phyloP scores from a whole-genome alignment of 331 rosid species.

The Rhamnella rubrinervis region DNA sequence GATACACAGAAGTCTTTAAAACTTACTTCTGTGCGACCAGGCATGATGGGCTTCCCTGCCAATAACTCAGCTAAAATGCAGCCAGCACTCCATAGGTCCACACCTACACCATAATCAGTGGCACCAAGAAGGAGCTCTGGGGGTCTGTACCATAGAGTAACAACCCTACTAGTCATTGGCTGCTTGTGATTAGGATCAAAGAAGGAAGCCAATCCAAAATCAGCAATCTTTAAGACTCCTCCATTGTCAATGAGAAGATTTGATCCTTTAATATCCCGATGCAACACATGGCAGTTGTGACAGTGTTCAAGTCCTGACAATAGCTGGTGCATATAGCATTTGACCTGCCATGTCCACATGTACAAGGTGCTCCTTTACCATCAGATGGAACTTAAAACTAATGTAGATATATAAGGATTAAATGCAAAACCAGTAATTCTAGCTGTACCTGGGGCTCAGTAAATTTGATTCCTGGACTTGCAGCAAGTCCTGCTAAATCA shows the following conservation, averaged over 20 bases:
- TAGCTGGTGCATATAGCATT: slow-evolving; percentile 90
- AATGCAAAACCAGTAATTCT: slow-evolving; percentile 16
- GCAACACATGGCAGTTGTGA: slow-evolving; percentile 82
- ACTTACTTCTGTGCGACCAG: slow-evolving; percentile 95
- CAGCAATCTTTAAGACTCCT: slow-evolving; percentile 86
- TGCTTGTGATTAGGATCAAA: slow-evolving; percentile 89
- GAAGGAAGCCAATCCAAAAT: slow-evolving; percentile 92
- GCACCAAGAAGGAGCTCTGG: slow-evolving; percentile 99
- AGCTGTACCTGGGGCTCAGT: slow-evolving; percentile 80
- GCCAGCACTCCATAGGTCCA: slow-evolving; percentile 99
- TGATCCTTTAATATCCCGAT: slow-evolving; percentile 97
- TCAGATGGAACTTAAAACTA: background rate
- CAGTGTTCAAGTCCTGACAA: slow-evolving; percentile 96
- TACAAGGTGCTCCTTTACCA: slow-evolving; percentile 18
- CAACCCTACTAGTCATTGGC: slow-evolving; percentile 98
- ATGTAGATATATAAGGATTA: slow-evolving; percentile 19
- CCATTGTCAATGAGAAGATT: slow-evolving; percentile 90
- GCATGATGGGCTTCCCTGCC: slow-evolving; percentile 98
- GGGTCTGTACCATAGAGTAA: slow-evolving; percentile 95
- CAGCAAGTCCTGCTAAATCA: slow-evolving; percentile 99
- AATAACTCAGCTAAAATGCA: slow-evolving; percentile 92
- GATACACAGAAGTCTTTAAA: slow-evolving; percentile 11
- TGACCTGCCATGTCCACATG: slow-evolving; percentile 60
- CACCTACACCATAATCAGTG: slow-evolving; percentile 92
- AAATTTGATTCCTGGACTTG: slow-evolving; percentile 79